Percentiles rank a stretch among this genome's conserved stretches.
phyloP scores from a whole-genome alignment of 2,329 filamentous ascomycete species.

The Metarhizium robertsii region DNA sequence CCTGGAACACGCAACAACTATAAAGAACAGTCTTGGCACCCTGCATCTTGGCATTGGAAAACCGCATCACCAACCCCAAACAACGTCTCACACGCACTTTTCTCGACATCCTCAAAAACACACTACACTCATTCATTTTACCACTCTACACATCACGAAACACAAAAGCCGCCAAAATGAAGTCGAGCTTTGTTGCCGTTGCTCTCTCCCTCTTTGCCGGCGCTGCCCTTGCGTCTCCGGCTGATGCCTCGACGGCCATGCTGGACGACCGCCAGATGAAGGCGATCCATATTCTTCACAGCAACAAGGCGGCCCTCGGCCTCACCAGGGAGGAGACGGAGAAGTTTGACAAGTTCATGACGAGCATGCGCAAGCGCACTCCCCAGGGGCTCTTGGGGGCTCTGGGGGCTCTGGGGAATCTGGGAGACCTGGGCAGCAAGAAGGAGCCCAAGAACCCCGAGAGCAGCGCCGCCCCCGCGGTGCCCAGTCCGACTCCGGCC shows the following conservation, averaged over 20 bases:
- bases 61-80: background rate
- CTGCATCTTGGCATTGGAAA: background rate
- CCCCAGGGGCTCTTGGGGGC: background rate
- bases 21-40: background rate
- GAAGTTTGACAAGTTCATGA: conserved; percentile 4
- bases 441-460: no score
- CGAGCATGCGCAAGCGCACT: background rate
- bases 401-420: background rate
- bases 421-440: no score
- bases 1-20: background rate
- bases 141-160: background rate
- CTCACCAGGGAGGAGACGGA: conserved; percentile 3
- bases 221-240: conserved; percentile 2
- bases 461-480: background rate
- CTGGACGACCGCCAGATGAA: conserved; percentile 4
- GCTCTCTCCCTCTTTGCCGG: conserved; percentile 4
- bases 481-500: background rate
- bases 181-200: conserved; percentile 1
- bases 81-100: background rate
- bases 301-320: conserved; percentile 1
- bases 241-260: background rate
- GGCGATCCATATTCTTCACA: conserved; percentile 2
- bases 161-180: conserved; percentile 3
- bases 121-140: background rate
- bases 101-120: background rate